phyloP scores from a whole-genome alignment of 2,329 filamentous ascomycete species.

The Pseudocercospora vitis region DNA sequence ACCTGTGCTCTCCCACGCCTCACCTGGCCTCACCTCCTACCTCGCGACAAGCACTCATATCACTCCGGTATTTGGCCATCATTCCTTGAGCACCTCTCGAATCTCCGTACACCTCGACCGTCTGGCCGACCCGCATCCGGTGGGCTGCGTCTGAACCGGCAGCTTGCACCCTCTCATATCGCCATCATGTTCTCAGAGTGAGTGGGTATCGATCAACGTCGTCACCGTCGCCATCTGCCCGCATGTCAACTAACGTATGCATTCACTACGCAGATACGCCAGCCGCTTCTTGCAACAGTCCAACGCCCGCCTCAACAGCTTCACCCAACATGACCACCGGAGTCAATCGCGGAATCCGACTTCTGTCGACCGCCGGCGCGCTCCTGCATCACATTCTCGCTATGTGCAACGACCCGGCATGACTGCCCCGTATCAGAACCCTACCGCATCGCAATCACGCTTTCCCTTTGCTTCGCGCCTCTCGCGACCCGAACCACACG shows the following conservation, averaged over 20 bases:
- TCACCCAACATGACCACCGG: constrained; percentile 46
- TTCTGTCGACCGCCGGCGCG: constrained; percentile 49
- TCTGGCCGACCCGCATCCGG: constrained; percentile 6
- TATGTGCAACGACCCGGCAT: constrained; percentile 51
- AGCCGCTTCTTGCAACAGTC: constrained; percentile 96
- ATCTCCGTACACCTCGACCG: too few species aligned
- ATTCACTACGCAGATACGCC: constrained; percentile 73
- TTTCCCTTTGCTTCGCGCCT: constrained; percentile 80
- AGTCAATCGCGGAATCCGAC: constrained; percentile 50
- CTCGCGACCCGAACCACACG: constrained; percentile 64
- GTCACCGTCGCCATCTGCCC: constrained; percentile 32
- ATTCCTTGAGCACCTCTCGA: too few species aligned
- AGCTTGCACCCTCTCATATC: not conserved
- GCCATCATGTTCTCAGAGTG: constrained; percentile 80
- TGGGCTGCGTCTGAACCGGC: too few species aligned
- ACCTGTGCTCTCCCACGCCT: not conserved
- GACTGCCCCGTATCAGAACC: constrained; percentile 71
- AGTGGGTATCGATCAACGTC: constrained; percentile 42
- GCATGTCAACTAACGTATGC: constrained; percentile 11
- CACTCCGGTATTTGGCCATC: too few species aligned
- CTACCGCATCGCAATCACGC: constrained; percentile 67
- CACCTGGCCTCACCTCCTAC: not conserved
- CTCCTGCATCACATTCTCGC: constrained; percentile 45
- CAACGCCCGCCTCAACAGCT: constrained; percentile 77
- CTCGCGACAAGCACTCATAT: not conserved